Conservation (phyloP, 306 rosid genomes). For the Cicer judaicum region DNA sequence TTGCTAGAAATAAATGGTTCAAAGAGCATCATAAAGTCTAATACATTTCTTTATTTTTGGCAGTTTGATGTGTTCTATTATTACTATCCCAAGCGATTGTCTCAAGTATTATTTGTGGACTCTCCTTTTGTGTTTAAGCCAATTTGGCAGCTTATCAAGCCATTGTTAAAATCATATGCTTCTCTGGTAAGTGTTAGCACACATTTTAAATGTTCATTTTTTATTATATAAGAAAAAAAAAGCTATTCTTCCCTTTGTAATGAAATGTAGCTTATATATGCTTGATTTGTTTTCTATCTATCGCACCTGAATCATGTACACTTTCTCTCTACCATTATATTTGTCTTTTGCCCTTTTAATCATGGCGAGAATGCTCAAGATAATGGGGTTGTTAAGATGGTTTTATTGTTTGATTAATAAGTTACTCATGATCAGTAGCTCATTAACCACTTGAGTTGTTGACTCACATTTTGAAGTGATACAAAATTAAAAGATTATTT, state of each 20-base stretch:
- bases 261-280: conserved; percentile 11
- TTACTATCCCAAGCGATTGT: conserved; percentile 84
- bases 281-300: conserved; percentile 8
- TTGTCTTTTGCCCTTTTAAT: background rate
- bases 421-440: background rate
- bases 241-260: background rate
- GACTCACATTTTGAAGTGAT: conserved; percentile 37
- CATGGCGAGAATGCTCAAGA: conserved; percentile 6
- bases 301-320: background rate
- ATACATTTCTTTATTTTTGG: conserved; percentile 38
- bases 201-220: conserved; percentile 1
- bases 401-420: conserved; percentile 4
- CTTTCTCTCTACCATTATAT: conserved; percentile 28
- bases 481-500: conserved; percentile 34
- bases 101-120: conserved; percentile 83
- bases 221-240: conserved; percentile 10
- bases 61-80: conserved; percentile 92
- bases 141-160: conserved; percentile 81
- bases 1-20: conserved; percentile 28
- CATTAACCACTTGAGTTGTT: background rate
- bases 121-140: conserved; percentile 92
- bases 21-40: conserved; percentile 16
- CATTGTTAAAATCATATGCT: conserved; percentile 80
- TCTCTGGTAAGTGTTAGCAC: conserved; percentile 66
- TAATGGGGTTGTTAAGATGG: conserved; percentile 9